phyloP scores from a whole-genome alignment of 2,329 filamentous ascomycete genomes.

The Thermoascus crustaceus region DNA sequence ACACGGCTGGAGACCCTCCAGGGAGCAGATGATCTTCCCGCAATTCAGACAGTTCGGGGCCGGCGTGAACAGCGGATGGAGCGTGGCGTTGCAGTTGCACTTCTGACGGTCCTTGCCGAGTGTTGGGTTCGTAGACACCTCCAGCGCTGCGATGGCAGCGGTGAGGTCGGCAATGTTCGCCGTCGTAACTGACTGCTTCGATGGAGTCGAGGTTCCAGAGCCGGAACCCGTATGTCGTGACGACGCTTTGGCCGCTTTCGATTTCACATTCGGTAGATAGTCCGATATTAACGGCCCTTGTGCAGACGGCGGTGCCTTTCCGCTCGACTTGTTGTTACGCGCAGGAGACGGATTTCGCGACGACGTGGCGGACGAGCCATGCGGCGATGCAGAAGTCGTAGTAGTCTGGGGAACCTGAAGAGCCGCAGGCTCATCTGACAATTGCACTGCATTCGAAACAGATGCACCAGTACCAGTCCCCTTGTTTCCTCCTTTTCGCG shows the following conservation, averaged over 20 bases:
- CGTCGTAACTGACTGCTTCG: constrained; percentile 42
- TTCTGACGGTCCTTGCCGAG: constrained; percentile 55
- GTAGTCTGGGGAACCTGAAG: constrained; percentile 34
- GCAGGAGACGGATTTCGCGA: constrained; percentile 37
- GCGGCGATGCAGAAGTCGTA: constrained; percentile 24
- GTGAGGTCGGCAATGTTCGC: constrained; percentile 51
- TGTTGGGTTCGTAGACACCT: constrained; percentile 83
- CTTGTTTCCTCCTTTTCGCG: constrained; percentile 33
- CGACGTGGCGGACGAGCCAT: constrained; percentile 37
- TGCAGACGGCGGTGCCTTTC: constrained; percentile 55
- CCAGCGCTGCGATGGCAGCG: constrained; percentile 77
- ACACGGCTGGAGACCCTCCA: constrained; percentile 88
- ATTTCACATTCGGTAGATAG: constrained; percentile 49
- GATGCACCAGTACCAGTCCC: constrained; percentile 24
- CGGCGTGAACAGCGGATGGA: constrained; percentile 80
- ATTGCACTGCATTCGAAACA: constrained; percentile 38
- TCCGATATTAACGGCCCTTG: constrained; percentile 78
- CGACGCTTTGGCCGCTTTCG: constrained; percentile 52
- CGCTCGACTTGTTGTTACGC: constrained; percentile 12
- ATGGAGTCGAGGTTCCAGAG: constrained; percentile 65
- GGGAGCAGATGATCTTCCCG: constrained; percentile 90
- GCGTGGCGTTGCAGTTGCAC: constrained; percentile 81
- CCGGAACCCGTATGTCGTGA: constrained; percentile 73
- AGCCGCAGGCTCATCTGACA: constrained; percentile 46
- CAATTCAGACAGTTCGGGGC: constrained; percentile 89